These are phyloP conservation scores for Kurtzmaniella quercitrusa DNA, from an alignment of 1,139 yeast species.

Conservation along the genomic window DNA sequence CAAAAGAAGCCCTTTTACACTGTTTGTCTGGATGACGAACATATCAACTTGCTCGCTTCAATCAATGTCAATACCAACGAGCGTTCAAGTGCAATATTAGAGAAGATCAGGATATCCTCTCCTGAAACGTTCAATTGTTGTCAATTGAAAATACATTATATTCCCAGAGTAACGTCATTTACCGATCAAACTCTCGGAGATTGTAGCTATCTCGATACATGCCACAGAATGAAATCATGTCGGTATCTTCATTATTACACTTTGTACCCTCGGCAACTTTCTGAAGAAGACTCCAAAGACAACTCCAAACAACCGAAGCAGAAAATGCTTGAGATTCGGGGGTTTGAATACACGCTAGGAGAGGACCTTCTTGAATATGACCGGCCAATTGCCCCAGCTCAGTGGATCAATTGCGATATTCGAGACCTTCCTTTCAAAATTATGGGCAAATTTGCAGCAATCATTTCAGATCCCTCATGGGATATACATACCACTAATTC, in stretches of 20 bases:
- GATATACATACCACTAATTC: slow-evolving; percentile 71
- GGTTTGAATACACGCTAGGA: slow-evolving; percentile 51
- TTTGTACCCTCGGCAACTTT: slow-evolving; percentile 37
- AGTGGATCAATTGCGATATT: slow-evolving; percentile 86
- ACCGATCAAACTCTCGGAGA: slow-evolving; percentile 78
- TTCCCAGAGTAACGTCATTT: slow-evolving; percentile 51
- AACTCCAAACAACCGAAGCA: slow-evolving; percentile 12
- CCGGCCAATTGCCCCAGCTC: slow-evolving; percentile 48
- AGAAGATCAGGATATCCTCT: slow-evolving; percentile 11
- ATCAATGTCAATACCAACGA: slow-evolving; percentile 10
- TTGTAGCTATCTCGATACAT: slow-evolving; percentile 90
- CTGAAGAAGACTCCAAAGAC: slow-evolving; percentile 9
- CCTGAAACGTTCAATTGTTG: slow-evolving; percentile 38
- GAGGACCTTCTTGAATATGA: slow-evolving; percentile 42
- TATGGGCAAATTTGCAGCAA: slow-evolving; percentile 81
- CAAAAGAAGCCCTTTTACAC: slow-evolving; percentile 42
- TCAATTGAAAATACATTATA: slow-evolving; percentile 49
- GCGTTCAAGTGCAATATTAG: slow-evolving; percentile 11
- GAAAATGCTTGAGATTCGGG: slow-evolving; percentile 21
- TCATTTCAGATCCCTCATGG: slow-evolving; percentile 92
- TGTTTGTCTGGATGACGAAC: slow-evolving; percentile 48
- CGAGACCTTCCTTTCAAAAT: slow-evolving; percentile 61
- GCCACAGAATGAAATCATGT: slow-evolving; percentile 80
- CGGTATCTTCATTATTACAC: slow-evolving; percentile 78
- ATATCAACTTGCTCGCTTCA: slow-evolving; percentile 33